Percentiles rank a stretch among this genome's conserved stretches.
Evolutionary conservation across 495 filamentous ascomycete genomes (phyloP).

Genomic region (Platismatia glauca): DNA sequence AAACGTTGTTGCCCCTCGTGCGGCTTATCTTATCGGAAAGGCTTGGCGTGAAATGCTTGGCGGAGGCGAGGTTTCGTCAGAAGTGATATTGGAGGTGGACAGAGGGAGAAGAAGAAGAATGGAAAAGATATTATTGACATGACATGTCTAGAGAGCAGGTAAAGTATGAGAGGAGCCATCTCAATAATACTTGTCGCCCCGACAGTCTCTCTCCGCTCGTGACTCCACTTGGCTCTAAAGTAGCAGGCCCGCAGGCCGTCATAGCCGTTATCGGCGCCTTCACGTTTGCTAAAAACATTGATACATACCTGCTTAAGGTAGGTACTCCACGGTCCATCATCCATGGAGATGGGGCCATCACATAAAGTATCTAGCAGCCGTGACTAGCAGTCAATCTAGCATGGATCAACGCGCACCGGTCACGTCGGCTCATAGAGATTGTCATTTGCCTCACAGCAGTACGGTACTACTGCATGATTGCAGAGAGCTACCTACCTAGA

Average conservation of each 20-base stretch:
- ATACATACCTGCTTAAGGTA: too few relatives aligned
- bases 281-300: neutral
- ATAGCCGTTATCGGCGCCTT: neutral
- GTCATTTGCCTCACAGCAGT: neutral
- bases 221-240: neutral
- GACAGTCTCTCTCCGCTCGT: neutral
- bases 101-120: too few relatives aligned
- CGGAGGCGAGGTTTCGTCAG: neutral
- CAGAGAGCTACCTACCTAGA: too few relatives aligned
- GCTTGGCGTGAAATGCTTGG: constrained; percentile 1
- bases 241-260: neutral
- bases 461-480: neutral
- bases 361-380: neutral
- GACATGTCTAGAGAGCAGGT: too few relatives aligned
- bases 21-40: constrained; percentile 7
- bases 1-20: neutral
- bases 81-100: neutral
- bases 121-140: too few relatives aligned
- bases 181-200: neutral
- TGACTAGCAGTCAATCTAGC: neutral
- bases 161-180: neutral
- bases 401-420: neutral
- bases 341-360: too few relatives aligned
- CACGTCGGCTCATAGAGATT: neutral
- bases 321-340: too few relatives aligned